phyloP scores from a whole-genome alignment of 2,329 filamentous ascomycete genomes.

The Pseudogymnoascus sp. region DNA sequence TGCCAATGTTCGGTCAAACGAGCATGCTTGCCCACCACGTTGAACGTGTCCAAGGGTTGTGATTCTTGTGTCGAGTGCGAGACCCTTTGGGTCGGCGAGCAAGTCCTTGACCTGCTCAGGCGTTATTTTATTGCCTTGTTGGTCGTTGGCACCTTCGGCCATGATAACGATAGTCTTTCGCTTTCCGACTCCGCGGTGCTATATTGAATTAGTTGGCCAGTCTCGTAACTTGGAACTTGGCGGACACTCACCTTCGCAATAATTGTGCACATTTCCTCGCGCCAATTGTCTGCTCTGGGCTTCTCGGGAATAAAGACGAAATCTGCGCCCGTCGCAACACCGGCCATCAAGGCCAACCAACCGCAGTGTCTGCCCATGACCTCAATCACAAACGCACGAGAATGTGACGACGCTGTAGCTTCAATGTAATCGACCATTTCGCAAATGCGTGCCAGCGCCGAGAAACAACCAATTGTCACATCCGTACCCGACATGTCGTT shows the following conservation, averaged over 20 bases:
- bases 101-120: conserved; percentile 77
- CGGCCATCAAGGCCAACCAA: conserved; percentile 93
- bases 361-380: conserved; percentile 98
- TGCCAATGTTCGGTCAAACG: conserved; percentile 87
- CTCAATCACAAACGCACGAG: conserved; percentile 92
- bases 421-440: conserved; percentile 96
- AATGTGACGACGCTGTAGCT: conserved; percentile 88
- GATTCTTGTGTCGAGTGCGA: conserved; percentile 83
- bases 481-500: conserved; percentile 97
- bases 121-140: conserved; percentile 73
- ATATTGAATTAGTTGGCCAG: conserved; percentile 22
- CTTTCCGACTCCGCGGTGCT: conserved; percentile 86
- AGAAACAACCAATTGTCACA: conserved; percentile 95
- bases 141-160: conserved; percentile 87
- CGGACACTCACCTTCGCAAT: conserved; percentile 53
- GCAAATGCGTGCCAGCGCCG: conserved; percentile 84
- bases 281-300: conserved; percentile 80
- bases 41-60: conserved; percentile 97
- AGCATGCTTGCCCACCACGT: conserved; percentile 82
- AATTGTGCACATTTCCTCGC: conserved; percentile 74
- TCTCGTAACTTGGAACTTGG: not conserved
- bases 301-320: conserved; percentile 97
- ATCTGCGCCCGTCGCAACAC: conserved; percentile 89
- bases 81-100: conserved; percentile 65
- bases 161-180: conserved; percentile 97